Base-by-base conservation (phyloP, 805 yeast species). In the Kuraishia floccosa region DNA sequence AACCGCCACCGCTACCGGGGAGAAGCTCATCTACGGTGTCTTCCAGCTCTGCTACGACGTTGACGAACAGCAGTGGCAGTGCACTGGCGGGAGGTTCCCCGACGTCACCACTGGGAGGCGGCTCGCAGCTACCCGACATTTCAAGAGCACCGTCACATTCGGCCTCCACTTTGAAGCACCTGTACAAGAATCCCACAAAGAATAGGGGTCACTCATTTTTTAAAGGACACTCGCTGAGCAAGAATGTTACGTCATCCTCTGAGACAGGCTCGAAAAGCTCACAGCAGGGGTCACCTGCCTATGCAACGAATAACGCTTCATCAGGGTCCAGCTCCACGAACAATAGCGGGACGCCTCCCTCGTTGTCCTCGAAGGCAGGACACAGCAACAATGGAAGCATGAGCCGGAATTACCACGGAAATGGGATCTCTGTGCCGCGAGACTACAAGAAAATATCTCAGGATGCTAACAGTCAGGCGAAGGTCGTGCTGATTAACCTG, bases 131-230 rank as follows among this genome's bases (percentile, higher is more conserved):
- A 24, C 27, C 16, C 27, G 13, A 23, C 25, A 23, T 7, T 15
- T 8, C 16, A 16, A n/a, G 27, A 24, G 14, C 27, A 24, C 17
- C 14, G 15, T 12, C n/a, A n/a, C n/a, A n/a, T n/a, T n/a, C n/a
- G n/a, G 27, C 17, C n/a, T 26, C 28, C 4, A n/a, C 19, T 5
- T 20, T 26, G 16, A 26, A 26, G 17, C 28, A 26, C n/a, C 28
- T 27, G 6, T 20, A 35, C 14, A 38, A 32, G 24, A 32, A 38
- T 6, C 42, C 35, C 27, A 30, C 44, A 19, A 45, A 37, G 21
- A 39, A 37, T 9, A n/a, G n/a, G n/a, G n/a, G n/a, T n/a, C n/a
- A n/a, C n/a, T n/a, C n/a, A n/a, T 40, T 44, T 3, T 33, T 41
- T 24, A 19, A 10, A 10, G 9, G 9, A 7, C 22, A 19, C 10